These are phyloP conservation scores for Colletotrichum falcatum DNA, from an alignment of 2,329 filamentous ascomycete species.

Conservation along the genomic window DNA sequence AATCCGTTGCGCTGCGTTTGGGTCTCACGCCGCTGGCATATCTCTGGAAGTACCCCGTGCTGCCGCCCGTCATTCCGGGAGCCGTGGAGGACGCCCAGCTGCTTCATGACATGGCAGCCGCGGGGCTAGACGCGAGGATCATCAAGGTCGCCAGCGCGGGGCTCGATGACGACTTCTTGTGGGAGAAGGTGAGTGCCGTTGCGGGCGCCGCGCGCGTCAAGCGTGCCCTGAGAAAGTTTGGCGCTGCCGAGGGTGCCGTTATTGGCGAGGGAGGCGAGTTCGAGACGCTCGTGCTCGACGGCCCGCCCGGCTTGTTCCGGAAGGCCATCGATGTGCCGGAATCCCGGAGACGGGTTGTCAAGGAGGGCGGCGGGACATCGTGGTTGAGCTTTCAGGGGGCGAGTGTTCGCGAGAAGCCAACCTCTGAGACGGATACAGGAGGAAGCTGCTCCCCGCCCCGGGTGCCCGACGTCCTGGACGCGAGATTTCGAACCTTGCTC, in stretches of 20 bases:
- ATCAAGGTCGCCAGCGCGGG: constrained; percentile 96
- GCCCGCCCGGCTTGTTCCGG: constrained; percentile 79
- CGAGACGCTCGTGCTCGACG: constrained; percentile 90
- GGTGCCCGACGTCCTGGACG: constrained; percentile 76
- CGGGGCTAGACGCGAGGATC: constrained; percentile 87
- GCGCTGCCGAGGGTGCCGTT: constrained; percentile 74
- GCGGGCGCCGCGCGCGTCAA: constrained; percentile 61
- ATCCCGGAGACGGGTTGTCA: constrained; percentile 63
- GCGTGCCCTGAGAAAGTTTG: constrained; percentile 74
- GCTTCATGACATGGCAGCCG: constrained; percentile 82
- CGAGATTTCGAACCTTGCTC: constrained; percentile 62
- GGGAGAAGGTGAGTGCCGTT: constrained; percentile 78
- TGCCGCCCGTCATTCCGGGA: constrained; percentile 63
- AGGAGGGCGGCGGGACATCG: constrained; percentile 81
- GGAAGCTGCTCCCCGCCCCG: constrained; percentile 53
- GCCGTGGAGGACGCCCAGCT: constrained; percentile 65
- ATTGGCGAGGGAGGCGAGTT: constrained; percentile 96
- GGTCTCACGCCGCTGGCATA: constrained; percentile 85
- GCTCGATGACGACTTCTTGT: constrained; percentile 82
- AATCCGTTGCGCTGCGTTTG: constrained; percentile 89
- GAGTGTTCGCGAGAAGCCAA: constrained; percentile 59
- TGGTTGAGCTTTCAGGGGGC: constrained; percentile 74
- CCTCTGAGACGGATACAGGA: constrained; percentile 33
- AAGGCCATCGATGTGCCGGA: constrained; percentile 73
- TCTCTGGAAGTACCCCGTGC: constrained; percentile 88